Base-by-base conservation (phyloP, 1,284 basidiomycete genomes). In the Malassezia brasiliensis region DNA sequence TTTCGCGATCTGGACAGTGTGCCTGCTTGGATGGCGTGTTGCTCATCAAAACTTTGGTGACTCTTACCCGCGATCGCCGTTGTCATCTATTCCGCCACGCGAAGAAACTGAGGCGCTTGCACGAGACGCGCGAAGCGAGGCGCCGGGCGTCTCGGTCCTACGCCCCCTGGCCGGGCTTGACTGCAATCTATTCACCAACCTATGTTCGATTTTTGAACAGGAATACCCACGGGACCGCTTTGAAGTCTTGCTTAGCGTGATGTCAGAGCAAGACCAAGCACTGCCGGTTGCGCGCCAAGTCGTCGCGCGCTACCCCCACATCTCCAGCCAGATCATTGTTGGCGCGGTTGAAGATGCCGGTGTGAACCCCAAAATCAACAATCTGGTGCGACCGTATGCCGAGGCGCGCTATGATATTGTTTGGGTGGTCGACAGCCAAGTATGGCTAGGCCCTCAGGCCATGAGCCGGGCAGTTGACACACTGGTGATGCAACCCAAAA, bases 361-460 rank as follows among this genome's bases (percentile, higher is more conserved):
- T 2, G 85, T 90, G 37, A 98, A 99, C 69, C 94, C 94, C 1
- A 98, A 98, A 79, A 85, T 99, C 68, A 96, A 96, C 79, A 98
- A 98, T 73, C 83, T 98, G 37, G 82, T 93, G 59, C 82, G 83
- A 36, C 81, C 90, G 3, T 96, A 93, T 74, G 61, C 66, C 3
- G 79, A 79, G 37, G 91, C 93, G 0, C 77, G 80, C 52, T 79
- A 93, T 74, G 90, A 98, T 72, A 87, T 96, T 47, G 78, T 98
- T 45, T 99, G 93, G 93, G 86, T 98, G 11, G 80, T 98, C 47
- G 94, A 99, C 76, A 93, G 90, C 19, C 94, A 94, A 63, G 83
- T 96, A 45, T 83, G 83, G 62, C 83, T 86, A 15, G 81, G 83
- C 31, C 80, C 85, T 0, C 85, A 85, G n/a, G 86, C 89, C 2